Evolutionary conservation across 352 stramenopile genomes (phyloP), one percentile per base, ranked within the genome.

Genomic region (Pythium diclinum): DNA sequence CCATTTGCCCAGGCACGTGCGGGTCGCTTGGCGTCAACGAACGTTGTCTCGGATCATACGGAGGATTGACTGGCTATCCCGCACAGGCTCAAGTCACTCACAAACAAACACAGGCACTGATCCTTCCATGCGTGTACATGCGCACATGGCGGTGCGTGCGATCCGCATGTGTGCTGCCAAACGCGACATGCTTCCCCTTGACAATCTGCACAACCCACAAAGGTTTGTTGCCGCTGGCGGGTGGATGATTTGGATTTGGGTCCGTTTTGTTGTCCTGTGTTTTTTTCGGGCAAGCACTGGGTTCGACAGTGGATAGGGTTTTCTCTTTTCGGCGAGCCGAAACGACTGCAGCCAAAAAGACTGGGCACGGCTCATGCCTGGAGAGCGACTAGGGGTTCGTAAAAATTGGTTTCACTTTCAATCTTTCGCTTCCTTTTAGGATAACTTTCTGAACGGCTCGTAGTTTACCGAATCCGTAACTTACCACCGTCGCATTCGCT

Each of bases 351-450:
- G 42, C 48, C 32, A 57, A 59, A 59, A 48, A 68, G 51, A 61
- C 36, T 16, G 19, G 42, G 42, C 42, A 10, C n/a, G 42, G 33
- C 33, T 38, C 6, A 11, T 19, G 6, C 16, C 25, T 28, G 25
- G 25, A 28, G 25, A 40, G 48, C 32, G 62, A 34, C 13, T 69
- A 61, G 58, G 64, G 57, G 11, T 10, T 47, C n/a, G 46, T 60
- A 62, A 57, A 71, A 71, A 65, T 48, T 52, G 56, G 56, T 49
- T 49, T 47, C 40, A 42, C 48, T 69, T 69, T 69, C 63, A 69
- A 51, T 68, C 34, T 66, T 66, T 59, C 51, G 42, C 14, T 23
- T 49, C 10, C 14, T 3, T 19, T 53, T 30, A 2, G 38, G 16
- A 16, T 32, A 0, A 2, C 25, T 28, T 28, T 28, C 25, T 28